These are phyloP conservation scores for Candida ficus DNA, from an alignment of 805 yeast species.

Conservation along the genomic window DNA sequence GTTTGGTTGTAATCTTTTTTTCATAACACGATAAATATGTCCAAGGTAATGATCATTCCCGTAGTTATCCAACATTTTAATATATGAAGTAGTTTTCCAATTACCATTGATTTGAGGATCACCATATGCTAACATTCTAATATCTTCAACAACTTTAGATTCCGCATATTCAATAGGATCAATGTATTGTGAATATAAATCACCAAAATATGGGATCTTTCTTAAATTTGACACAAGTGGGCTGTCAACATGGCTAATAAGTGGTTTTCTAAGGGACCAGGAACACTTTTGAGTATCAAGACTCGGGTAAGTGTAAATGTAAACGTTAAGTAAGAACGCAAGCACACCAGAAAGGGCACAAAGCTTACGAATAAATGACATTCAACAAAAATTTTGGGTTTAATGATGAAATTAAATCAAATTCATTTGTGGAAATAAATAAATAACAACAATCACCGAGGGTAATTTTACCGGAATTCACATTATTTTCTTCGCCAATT, in stretches of 20 bases:
- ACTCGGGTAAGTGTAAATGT: slow-evolving; percentile 76
- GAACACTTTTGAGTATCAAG: slow-evolving; percentile 48
- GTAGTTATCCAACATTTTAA: slow-evolving; percentile 72
- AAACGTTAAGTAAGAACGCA: slow-evolving; percentile 49
- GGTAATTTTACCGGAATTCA: no score
- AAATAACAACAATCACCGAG: no score
- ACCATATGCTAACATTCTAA: slow-evolving; percentile 78
- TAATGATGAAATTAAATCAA: no score
- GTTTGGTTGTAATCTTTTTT: slow-evolving; percentile 58
- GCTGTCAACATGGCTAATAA: slow-evolving; percentile 11
- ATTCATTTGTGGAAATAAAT: no score
- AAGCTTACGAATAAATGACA: slow-evolving; percentile 21
- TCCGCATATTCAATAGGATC: slow-evolving; percentile 14
- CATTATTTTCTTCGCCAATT: no score
- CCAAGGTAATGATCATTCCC: slow-evolving; percentile 91
- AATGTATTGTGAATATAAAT: slow-evolving; percentile 25
- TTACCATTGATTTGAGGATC: slow-evolving; percentile 97
- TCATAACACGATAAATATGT: slow-evolving; percentile 70
- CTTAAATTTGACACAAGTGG: slow-evolving; percentile 9
- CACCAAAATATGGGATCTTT: slow-evolving; percentile 19
- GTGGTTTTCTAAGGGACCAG: slow-evolving; percentile 40
- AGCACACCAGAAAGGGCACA: slow-evolving; percentile 22
- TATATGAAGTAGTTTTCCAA: slow-evolving; percentile 63
- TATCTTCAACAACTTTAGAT: slow-evolving; percentile 31
- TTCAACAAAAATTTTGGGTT: background rate